Evolutionary conservation across 2,329 filamentous ascomycete genomes (phyloP).

Genomic region (Trichoderma hamatum): DNA sequence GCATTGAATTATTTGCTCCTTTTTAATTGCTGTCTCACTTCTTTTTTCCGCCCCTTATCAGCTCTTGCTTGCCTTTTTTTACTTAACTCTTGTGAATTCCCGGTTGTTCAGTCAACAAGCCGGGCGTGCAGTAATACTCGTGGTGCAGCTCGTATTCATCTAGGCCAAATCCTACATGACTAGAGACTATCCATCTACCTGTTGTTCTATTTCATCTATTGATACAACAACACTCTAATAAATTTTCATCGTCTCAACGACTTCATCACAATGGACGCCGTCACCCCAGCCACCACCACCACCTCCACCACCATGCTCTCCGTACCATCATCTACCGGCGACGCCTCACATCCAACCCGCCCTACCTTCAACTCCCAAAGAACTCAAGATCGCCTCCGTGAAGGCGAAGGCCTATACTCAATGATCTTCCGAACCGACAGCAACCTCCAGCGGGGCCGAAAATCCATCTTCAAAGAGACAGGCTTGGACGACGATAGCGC

Average conservation of each 20-base stretch:
- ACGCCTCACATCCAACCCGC: constrained; percentile 36
- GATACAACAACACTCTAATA: neutral
- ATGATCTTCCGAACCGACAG: constrained; percentile 47
- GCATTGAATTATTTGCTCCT: neutral
- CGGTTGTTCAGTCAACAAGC: constrained; percentile 2
- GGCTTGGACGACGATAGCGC: constrained; percentile 48
- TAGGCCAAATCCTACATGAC: neutral
- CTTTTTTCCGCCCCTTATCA: neutral
- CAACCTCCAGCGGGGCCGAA: constrained; percentile 54
- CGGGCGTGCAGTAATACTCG: neutral
- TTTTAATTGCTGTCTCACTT: neutral
- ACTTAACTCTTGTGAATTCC: too few species aligned
- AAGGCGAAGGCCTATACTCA: constrained; percentile 46
- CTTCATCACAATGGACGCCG: neutral
- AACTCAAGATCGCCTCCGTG: constrained; percentile 56
- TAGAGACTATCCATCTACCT: neutral
- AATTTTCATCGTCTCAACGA: neutral
- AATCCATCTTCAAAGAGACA: constrained; percentile 56
- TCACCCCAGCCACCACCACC: neutral
- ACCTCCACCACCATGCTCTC: constrained; percentile 15
- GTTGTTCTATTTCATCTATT: neutral
- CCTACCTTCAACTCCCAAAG: constrained; percentile 55
- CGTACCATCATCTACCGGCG: constrained; percentile 13
- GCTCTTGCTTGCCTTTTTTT: constrained; percentile 1
- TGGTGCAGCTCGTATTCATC: neutral